A percentile compares a stretch with the other conserved stretches of the same genome.
These are phyloP conservation scores for Pseudocercospora vitis DNA, from an alignment of 2,329 filamentous ascomycete genomes.

Conservation along the genomic window DNA sequence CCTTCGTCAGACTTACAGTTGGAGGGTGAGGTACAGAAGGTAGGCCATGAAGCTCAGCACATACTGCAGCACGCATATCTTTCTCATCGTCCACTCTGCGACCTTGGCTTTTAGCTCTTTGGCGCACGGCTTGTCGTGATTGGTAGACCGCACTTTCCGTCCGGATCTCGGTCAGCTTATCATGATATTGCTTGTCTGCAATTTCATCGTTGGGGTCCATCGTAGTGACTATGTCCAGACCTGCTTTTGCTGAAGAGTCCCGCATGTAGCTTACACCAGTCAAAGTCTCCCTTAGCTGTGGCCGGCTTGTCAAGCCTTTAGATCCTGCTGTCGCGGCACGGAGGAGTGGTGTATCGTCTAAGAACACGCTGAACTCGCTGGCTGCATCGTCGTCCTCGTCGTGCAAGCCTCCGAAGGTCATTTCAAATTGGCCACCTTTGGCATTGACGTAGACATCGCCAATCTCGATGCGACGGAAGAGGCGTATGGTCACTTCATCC, in stretches of 20 bases:
- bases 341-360: constrained; percentile 49
- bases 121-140: constrained; percentile 34
- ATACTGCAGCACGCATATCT: constrained; percentile 52
- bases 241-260: constrained; percentile 39
- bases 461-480: constrained; percentile 54
- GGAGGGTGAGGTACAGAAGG: constrained; percentile 55
- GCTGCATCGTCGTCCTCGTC: constrained; percentile 40
- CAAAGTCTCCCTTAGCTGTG: constrained; percentile 37
- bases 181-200: constrained; percentile 46
- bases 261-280: constrained; percentile 43
- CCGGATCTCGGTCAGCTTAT: constrained; percentile 44
- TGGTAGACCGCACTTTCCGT: constrained; percentile 44
- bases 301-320: constrained; percentile 24
- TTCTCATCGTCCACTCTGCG: constrained; percentile 44
- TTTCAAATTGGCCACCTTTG: constrained; percentile 54
- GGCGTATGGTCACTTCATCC: constrained; percentile 50
- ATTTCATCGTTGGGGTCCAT: constrained; percentile 48
- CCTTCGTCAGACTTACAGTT: neutral
- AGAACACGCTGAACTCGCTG: constrained; percentile 43
- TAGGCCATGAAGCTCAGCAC: constrained; percentile 48
- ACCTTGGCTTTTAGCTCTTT: constrained; percentile 34
- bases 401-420: constrained; percentile 48
- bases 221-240: constrained; percentile 44
- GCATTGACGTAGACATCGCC: constrained; percentile 56
- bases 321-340: constrained; percentile 44